These are phyloP conservation scores for Danielia reshetovae DNA, from an alignment of 805 yeast species.

Conservation along the genomic window DNA sequence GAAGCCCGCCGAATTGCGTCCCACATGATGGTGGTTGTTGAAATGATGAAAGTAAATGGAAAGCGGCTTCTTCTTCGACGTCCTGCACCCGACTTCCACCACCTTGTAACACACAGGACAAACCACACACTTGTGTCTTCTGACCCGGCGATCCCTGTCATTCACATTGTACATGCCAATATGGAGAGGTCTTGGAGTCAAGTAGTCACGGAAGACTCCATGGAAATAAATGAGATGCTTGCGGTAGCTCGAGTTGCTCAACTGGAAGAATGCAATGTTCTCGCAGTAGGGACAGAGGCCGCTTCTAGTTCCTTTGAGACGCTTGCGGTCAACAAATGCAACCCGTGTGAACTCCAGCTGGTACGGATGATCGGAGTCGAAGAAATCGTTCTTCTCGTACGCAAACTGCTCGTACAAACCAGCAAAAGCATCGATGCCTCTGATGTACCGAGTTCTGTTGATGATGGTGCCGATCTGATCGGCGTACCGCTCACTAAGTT, in stretches of 20 bases:
- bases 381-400: conserved; percentile 10
- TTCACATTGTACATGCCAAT: conserved; percentile 18
- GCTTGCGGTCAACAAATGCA: too few species aligned
- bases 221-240: conserved; percentile 33
- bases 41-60: conserved; percentile 17
- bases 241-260: conserved; percentile 31
- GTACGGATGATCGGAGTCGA: conserved; percentile 9
- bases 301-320: conserved; percentile 24
- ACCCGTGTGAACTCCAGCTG: conserved; percentile 16
- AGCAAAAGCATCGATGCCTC: conserved; percentile 4
- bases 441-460: conserved; percentile 6
- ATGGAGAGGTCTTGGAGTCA: conserved; percentile 28
- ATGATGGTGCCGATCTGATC: conserved; percentile 7
- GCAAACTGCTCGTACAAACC: conserved; percentile 4
- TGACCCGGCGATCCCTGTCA: conserved; percentile 20
- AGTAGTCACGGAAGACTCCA: conserved; percentile 28
- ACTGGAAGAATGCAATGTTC: conserved; percentile 23
- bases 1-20: conserved; percentile 5
- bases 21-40: conserved; percentile 13
- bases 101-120: conserved; percentile 28
- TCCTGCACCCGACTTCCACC: conserved; percentile 20
- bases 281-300: conserved; percentile 36
- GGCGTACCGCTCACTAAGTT: conserved; percentile 5
- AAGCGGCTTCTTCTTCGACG: conserved; percentile 13
- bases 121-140: conserved; percentile 22